Evolutionary conservation across 2,329 filamentous ascomycete genomes (phyloP), one percentile per base, ranked within the genome.

Genomic region (Pseudogymnoascus sp.): DNA sequence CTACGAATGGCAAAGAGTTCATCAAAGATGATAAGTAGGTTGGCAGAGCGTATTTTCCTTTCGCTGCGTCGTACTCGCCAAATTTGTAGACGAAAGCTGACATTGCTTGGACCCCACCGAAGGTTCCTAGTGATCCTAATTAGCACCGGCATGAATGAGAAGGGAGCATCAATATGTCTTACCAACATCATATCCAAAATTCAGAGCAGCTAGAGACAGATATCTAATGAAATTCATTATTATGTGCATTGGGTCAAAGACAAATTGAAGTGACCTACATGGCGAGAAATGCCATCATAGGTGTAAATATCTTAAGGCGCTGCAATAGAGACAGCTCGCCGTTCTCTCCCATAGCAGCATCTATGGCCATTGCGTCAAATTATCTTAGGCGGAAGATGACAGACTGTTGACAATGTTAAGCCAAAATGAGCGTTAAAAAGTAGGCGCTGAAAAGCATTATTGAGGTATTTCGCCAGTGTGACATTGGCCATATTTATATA

Each of bases 161-260:
- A 40, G n/a, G 7, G 3, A n/a, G 37, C 8, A 8, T 31, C 6
- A 8, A 31, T 31, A 7, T 40, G 37, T 16, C 37, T 24, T 19
- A 31, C 60, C 60, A 26, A 61, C 60, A 24, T 61, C 60, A 38
- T 61, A 61, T 12, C 60, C 60, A 46, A 41, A 61, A 46, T 61
- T 61, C 11, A 46, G 38, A 24, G 60, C 60, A 24, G 31, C 35
- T 33, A 35, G n/a, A 38, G 60, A 33, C 16, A 61, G 33, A 43
- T 61, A 61, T 28, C 60, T 61, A 12, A 22, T 16, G 37, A 7
- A 24, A n/a, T 12, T 24, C 14, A 28, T 43, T 31, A 61, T 24
- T 46, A 19, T 16, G 4, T 40, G 37, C 31, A 16, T 10, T 11
- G 19, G 19, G 37, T 40, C 60, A 31, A 31, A 31, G 60, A 40